Conservation (phyloP, 2,329 filamentous ascomycete genomes). For the Orbilia quercus region DNA sequence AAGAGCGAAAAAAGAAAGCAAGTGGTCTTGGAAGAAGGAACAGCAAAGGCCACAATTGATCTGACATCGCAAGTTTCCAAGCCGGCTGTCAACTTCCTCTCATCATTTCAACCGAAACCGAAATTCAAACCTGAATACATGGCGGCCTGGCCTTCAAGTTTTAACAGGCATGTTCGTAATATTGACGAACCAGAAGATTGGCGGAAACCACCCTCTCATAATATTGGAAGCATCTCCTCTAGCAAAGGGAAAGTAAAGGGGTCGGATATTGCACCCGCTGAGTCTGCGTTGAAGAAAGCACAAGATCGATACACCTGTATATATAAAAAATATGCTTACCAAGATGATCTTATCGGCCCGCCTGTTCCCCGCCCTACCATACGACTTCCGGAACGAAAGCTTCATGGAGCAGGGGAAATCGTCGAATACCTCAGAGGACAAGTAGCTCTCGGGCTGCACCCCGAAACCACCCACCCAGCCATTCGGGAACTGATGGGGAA, state of each 20-base stretch:
- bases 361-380: constrained; percentile 32
- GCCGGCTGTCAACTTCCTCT: constrained; percentile 12
- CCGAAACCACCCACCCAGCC: constrained; percentile 37
- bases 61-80: constrained; percentile 12
- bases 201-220: constrained; percentile 22
- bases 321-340: constrained; percentile 26
- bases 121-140: constrained; percentile 44
- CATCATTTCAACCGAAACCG: constrained; percentile 39
- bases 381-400: constrained; percentile 29
- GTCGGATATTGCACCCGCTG: constrained; percentile 31
- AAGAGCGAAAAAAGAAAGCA: constrained; percentile 41
- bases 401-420: constrained; percentile 27
- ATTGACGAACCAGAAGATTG: constrained; percentile 11
- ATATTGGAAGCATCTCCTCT: constrained; percentile 13
- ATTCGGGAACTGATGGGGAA: constrained; percentile 33
- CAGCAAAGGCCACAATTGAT: constrained; percentile 1
- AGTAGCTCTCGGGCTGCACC: constrained; percentile 11
- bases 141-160: constrained; percentile 36
- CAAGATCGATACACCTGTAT: constrained; percentile 12
- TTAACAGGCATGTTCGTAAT: constrained; percentile 39
- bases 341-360: constrained; percentile 28
- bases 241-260: constrained; percentile 37
- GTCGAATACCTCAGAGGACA: constrained; percentile 22
- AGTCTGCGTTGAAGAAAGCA: constrained; percentile 32
- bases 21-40: constrained; percentile 6